These are phyloP conservation scores for Passalora sequoiae DNA, from an alignment of 2,329 filamentous ascomycete species.

Conservation along the genomic window DNA sequence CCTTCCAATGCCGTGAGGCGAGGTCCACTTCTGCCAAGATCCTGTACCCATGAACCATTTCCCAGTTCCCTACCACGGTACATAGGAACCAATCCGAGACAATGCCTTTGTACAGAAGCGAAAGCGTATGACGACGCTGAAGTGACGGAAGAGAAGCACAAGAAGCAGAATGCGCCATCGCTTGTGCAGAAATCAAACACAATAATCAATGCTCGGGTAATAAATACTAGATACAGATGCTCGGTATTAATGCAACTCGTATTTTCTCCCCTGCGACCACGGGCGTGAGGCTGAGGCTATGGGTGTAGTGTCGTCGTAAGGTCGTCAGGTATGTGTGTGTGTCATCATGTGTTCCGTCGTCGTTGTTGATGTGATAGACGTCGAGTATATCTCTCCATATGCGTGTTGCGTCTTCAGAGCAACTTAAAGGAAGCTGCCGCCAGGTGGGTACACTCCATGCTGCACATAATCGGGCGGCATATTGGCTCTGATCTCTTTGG, in stretches of 20 bases:
- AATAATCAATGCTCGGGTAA: constrained; percentile 2
- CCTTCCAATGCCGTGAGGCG: constrained; percentile 14
- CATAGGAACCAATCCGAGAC: background rate
- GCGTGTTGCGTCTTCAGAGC: too few species aligned
- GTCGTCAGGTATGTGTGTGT: background rate
- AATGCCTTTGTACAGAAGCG: background rate
- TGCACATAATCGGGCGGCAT: constrained; percentile 46
- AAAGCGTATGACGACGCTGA: background rate
- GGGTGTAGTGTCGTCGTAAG: background rate
- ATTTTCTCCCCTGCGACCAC: background rate
- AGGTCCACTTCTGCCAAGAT: background rate
- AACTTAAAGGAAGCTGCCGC: constrained; percentile 28
- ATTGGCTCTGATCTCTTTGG: constrained; percentile 46
- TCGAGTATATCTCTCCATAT: background rate
- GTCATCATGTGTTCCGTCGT: background rate
- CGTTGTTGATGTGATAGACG: background rate
- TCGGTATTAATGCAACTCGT: background rate
- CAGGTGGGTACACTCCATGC: constrained; percentile 36
- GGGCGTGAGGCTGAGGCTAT: background rate
- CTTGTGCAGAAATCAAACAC: constrained; percentile 11
- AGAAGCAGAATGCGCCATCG: constrained; percentile 11
- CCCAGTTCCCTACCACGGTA: too few species aligned
- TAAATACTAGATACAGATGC: constrained; percentile 2
- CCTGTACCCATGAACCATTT: background rate
- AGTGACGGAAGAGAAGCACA: background rate